Evolutionary conservation across 805 yeast species (phyloP).

Genomic region (Lipomyces sp.): DNA sequence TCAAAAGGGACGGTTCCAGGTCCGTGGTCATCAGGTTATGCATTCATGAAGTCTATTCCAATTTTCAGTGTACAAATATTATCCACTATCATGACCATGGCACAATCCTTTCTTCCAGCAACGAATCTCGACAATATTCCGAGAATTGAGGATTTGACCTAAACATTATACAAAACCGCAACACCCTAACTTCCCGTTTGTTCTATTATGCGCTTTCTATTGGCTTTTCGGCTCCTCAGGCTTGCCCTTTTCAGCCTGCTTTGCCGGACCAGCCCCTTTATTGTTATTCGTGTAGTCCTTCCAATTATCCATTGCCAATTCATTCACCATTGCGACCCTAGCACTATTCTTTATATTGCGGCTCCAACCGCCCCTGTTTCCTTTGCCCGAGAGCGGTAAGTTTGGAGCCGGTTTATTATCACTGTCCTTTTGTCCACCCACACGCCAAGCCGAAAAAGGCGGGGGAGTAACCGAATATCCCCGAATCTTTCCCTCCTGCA

Average conservation of each 20-base stretch:
- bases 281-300: slow-evolving; percentile 11
- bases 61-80: no score
- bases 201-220: not conserved
- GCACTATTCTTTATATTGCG: slow-evolving; percentile 22
- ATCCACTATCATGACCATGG: no score
- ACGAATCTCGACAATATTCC: no score
- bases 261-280: not conserved
- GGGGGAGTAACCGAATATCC: slow-evolving; percentile 26
- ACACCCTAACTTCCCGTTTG: not conserved
- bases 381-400: slow-evolving; percentile 12
- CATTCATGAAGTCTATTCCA: no score
- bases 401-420: slow-evolving; percentile 13
- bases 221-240: no score
- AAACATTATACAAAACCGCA: no score
- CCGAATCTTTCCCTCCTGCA: slow-evolving; percentile 20
- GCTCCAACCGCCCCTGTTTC: slow-evolving; percentile 17
- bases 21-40: no score
- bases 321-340: slow-evolving; percentile 11
- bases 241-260: no score
- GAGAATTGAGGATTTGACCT: no score
- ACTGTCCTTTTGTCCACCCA: slow-evolving; percentile 27
- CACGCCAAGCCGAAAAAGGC: slow-evolving; percentile 18
- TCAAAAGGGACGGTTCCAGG: no score
- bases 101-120: no score
- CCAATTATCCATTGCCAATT: slow-evolving; percentile 15